Evolutionary conservation across 805 yeast species (phyloP), one percentile per base, ranked within the genome.

Genomic region (Kuraishia molischiana): DNA sequence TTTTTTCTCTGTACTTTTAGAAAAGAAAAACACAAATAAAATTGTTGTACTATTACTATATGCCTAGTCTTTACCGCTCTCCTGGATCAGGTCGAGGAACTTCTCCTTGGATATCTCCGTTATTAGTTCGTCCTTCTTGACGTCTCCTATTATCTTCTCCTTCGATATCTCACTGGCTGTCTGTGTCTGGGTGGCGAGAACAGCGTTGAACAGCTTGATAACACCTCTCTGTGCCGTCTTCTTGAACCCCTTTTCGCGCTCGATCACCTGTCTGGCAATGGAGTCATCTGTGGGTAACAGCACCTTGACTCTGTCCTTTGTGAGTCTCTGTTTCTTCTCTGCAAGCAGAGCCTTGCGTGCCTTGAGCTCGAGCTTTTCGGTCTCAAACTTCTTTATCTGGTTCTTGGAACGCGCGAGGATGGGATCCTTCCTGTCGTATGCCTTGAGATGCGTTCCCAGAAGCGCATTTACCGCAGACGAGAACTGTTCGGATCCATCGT

Each of bases 151-250:
- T 31, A 38, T 52, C 38, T 51, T 61, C 29, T 46, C 47, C 17
- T 67, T 77, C 11, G 62, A 61, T 2, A 75, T 56, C 44, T 73
- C 81, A 38, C 64, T 63, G 20, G 58, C 63, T 2, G 86, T 74
- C 41, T 64, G 67, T 10, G 74, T 72, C 58, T 86, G 97, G 1
- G 95, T 81, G 22, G 83, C 69, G 52, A 84, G 68, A 19, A 86
- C 77, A 2, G 95, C 95, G 53, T 84, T 90, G 63, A 80, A 86
- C 46, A 85, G 69, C 53, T 78, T 74, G 6, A 86, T 85, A 11
- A 85, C 95, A 62, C 96, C 96, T 46, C 79, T 67, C 60, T 85
- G 95, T 0, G 95, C 97, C 19, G 77, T 69, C 53, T 86, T 86
- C 54, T 82, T 79, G 49, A 85, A 62, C 43, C 62, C 67, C 45